phyloP scores from a whole-genome alignment of 2,329 filamentous ascomycete genomes.

The Fusarium austroafricanum region DNA sequence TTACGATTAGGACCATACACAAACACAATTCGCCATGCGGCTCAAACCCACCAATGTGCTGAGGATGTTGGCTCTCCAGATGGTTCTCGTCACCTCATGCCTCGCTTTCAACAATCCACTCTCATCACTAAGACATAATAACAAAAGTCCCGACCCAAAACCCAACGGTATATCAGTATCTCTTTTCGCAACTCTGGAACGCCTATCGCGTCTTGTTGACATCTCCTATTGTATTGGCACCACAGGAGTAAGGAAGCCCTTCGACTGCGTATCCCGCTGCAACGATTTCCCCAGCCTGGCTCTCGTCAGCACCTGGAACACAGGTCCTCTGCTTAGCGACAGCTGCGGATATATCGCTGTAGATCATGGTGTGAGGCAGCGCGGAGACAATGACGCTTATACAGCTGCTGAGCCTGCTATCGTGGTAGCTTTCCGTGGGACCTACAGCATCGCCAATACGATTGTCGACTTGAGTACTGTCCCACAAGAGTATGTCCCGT shows the following conservation, averaged over 20 bases:
- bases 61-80: slow-evolving; percentile 33
- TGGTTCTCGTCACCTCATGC: slow-evolving; percentile 24
- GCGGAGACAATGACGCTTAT: slow-evolving; percentile 21
- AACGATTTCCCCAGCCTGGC: slow-evolving; percentile 83
- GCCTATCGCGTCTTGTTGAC: slow-evolving; percentile 90
- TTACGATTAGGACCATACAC: background rate
- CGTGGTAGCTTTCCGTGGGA: slow-evolving; percentile 90
- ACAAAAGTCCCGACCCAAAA: background rate
- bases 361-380: slow-evolving; percentile 66
- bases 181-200: slow-evolving; percentile 85
- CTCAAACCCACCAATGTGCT: background rate
- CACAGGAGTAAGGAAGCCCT: slow-evolving; percentile 84
- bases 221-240: slow-evolving; percentile 93
- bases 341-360: slow-evolving; percentile 94
- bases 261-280: slow-evolving; percentile 87
- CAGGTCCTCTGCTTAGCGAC: slow-evolving; percentile 85
- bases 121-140: slow-evolving; percentile 18
- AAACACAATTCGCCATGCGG: slow-evolving; percentile 19
- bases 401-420: slow-evolving; percentile 60
- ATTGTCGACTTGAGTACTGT: slow-evolving; percentile 90
- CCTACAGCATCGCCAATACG: slow-evolving; percentile 92
- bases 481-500: slow-evolving; percentile 91
- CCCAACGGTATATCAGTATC: slow-evolving; percentile 57
- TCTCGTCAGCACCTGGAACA: slow-evolving; percentile 89
- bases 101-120: slow-evolving; percentile 25